Evolutionary conservation across 306 rosid species (phyloP).

Genomic region (Begonia loranthoides): DNA sequence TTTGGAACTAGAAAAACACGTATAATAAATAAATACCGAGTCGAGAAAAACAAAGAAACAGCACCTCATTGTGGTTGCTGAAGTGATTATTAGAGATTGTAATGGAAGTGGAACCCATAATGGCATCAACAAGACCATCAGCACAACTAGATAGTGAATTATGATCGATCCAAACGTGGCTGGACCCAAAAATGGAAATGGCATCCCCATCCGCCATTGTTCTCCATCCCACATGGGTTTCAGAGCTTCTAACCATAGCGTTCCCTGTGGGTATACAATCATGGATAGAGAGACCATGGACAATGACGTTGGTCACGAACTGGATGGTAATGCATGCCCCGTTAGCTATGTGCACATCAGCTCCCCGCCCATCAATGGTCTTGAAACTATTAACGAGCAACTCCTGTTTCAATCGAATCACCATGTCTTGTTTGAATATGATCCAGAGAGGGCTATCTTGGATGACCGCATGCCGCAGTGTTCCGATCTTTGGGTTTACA

Average conservation of each 20-base stretch:
- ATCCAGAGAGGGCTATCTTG: constrained; percentile 5
- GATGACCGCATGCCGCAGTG: constrained; percentile 1
- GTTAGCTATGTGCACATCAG: constrained; percentile 1
- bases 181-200: constrained; percentile 4
- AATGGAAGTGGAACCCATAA: background rate
- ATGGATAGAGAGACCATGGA: constrained; percentile 2
- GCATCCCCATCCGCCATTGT: constrained; percentile 4
- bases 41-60: no score
- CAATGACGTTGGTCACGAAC: background rate
- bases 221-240: constrained; percentile 1
- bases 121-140: background rate
- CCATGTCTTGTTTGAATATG: constrained; percentile 3
- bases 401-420: constrained; percentile 1
- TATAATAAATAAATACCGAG: no score
- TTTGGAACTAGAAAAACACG: no score
- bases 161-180: constrained; percentile 4
- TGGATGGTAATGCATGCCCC: constrained; percentile 7
- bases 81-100: constrained; percentile 4
- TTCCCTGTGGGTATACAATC: constrained; percentile 3
- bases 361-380: constrained; percentile 9
- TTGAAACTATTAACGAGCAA: background rate
- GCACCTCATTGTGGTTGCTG: constrained; percentile 3
- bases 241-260: constrained; percentile 1
- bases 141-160: constrained; percentile 1
- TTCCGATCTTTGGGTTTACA: constrained; percentile 1